Evolutionary conservation across 1,139 yeast species (phyloP).

Genomic region (Kazachstania sp.): DNA sequence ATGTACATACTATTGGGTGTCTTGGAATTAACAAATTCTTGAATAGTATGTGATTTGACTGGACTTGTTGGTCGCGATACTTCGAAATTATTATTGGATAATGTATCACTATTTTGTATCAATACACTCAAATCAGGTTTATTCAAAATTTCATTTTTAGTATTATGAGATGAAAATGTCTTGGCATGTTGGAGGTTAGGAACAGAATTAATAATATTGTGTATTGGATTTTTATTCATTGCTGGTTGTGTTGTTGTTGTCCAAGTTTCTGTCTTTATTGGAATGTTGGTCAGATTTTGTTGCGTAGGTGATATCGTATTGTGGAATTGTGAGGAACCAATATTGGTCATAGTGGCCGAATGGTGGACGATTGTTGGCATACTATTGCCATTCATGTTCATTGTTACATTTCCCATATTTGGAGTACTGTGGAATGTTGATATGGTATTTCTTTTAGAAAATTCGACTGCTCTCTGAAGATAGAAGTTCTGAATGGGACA

Average conservation of each 20-base stretch:
- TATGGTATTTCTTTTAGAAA: not conserved
- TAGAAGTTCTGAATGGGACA: conserved; percentile 40
- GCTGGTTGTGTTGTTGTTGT: not conserved
- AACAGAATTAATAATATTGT: not conserved
- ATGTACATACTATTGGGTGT: conserved; percentile 11
- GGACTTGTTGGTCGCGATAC: not conserved
- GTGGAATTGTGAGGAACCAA: too few species aligned
- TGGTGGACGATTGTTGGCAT: too few species aligned
- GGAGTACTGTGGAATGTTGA: not conserved
- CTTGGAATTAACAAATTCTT: not conserved
- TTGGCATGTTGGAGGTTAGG: conserved; percentile 2
- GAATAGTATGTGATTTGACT: not conserved
- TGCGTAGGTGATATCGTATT: too few species aligned
- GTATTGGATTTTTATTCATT: not conserved
- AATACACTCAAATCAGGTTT: not conserved
- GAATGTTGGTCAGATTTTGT: too few species aligned
- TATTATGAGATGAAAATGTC: not conserved
- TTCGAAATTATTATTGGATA: not conserved
- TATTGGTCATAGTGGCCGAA: not conserved
- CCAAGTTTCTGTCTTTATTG: too few species aligned
- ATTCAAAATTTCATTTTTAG: not conserved
- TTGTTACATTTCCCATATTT: conserved; percentile 4
- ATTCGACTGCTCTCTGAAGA: conserved; percentile 16
- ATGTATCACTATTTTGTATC: not conserved
- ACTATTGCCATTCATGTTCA: not conserved